Evolutionary conservation across 352 stramenopile species (phyloP), one percentile per base, ranked within the genome.

Genomic region (Globisporangium nodosum): DNA sequence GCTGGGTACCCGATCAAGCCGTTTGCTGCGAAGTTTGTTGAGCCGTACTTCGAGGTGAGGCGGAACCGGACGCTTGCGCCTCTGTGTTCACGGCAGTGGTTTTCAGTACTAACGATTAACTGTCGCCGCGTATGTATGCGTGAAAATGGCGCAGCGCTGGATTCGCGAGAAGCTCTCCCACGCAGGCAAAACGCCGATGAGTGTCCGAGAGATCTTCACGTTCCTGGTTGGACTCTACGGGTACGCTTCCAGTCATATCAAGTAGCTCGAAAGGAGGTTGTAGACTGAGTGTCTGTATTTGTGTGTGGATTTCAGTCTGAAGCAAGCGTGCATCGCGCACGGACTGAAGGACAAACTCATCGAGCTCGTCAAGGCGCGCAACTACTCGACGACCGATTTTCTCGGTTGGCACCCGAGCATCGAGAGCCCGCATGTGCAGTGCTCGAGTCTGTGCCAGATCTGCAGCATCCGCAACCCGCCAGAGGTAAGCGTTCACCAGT

Each of bases 371-470:
- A 72, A 85, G 45, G 60, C 73, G 1, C 81, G 79, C 54, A 88
- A 90, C 3, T 84, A 86, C 54, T 79, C 78, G 6, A 74, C 81
- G 6, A 88, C 74, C 12, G 83, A 94, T 52, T 90, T 74, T 50
- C 71, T 94, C 21, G 85, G 85, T 5, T 94, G 85, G 85, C 79
- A 94, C 54, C 85, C 85, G 27, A 71, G 68, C 3, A 86, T 89
- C 33, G 85, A 94, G 73, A 68, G 72, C 18, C 82, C 83, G 2
- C 73, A 72, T n/a, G 81, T 88, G 27, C 70, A 74, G 12, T 92
- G 77, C 65, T 92, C 85, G 3, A 88, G 73, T 52, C 59, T 93
- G 12, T 94, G 85, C 51, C 66, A 71, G 52, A 63, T 85, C 48
- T 94, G 85, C 45, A 73, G 71, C 45, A 86, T 92, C 58, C 85